Evolutionary conservation across 331 rosid species (phyloP).

Genomic region (Stylosanthes scabra): DNA sequence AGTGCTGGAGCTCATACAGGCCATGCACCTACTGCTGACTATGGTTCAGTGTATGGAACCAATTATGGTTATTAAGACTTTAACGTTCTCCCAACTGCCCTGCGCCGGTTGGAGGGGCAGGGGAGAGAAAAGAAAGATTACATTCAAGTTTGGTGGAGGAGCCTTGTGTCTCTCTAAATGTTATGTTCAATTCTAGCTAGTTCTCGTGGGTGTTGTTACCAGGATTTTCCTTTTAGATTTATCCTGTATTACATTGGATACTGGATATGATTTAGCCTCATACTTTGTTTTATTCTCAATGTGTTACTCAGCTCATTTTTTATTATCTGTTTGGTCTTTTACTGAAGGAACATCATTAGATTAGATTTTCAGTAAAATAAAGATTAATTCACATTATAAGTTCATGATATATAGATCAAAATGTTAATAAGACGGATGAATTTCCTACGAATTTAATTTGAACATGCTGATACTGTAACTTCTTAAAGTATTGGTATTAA

Average conservation of each 20-base stretch:
- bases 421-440: not conserved
- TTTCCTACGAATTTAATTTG: too few relatives aligned
- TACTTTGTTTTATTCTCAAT: not conserved
- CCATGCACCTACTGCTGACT: conserved; percentile 56
- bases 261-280: conserved; percentile 28
- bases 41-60: conserved; percentile 59
- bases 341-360: too few relatives aligned
- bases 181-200: conserved; percentile 28
- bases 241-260: conserved; percentile 24
- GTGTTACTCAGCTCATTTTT: not conserved
- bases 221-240: conserved; percentile 4
- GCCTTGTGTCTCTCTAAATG: conserved; percentile 33
- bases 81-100: too few relatives aligned
- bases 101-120: too few relatives aligned
- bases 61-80: conserved; percentile 48
- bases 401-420: not conserved
- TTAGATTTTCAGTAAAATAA: too few relatives aligned
- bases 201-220: conserved; percentile 19
- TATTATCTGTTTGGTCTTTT: not conserved
- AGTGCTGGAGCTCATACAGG: conserved; percentile 51
- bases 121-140: not conserved
- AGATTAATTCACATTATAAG: too few relatives aligned
- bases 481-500: too few relatives aligned
- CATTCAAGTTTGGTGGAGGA: conserved; percentile 41
- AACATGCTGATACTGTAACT: too few relatives aligned